phyloP scores from a whole-genome alignment of 2,329 filamentous ascomycete genomes.

The Trichoderma hamatum region DNA sequence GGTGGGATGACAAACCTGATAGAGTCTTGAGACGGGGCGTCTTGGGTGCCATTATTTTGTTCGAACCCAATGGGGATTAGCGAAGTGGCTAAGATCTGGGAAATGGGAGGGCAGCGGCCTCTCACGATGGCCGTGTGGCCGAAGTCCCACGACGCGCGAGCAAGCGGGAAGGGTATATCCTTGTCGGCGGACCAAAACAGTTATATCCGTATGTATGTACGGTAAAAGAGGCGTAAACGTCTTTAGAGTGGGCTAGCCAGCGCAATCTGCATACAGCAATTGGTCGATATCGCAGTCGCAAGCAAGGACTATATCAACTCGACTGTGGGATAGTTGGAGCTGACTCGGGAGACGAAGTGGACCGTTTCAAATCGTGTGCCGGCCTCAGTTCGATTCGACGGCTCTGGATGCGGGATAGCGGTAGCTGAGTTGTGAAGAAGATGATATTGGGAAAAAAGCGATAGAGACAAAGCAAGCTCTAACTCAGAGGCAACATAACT shows the following conservation, averaged over 20 bases:
- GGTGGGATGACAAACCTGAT: constrained; percentile 57
- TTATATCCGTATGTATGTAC: constrained; percentile 12
- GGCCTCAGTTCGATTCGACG: neutral
- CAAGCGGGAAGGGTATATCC: constrained; percentile 35
- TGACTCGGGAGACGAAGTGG: neutral
- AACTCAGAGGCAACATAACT: neutral
- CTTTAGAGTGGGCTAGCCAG: constrained; percentile 23
- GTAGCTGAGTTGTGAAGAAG: neutral
- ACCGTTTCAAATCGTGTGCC: neutral
- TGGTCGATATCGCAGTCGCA: neutral
- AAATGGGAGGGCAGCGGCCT: constrained; percentile 38
- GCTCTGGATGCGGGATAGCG: neutral
- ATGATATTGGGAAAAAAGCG: constrained; percentile 4
- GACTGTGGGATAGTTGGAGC: neutral
- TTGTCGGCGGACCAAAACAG: constrained; percentile 29
- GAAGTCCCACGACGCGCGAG: constrained; percentile 34
- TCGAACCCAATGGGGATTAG: constrained; percentile 41
- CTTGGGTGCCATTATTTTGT: constrained; percentile 59
- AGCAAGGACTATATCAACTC: constrained; percentile 1
- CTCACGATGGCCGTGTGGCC: constrained; percentile 41
- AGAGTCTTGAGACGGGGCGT: constrained; percentile 63
- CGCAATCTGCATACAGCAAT: constrained; percentile 14
- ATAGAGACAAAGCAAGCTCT: constrained; percentile 7
- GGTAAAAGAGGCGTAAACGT: constrained; percentile 14
- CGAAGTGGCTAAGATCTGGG: constrained; percentile 40